Evolutionary conservation across 768 basidiomycete genomes (phyloP), one percentile per base, ranked within the genome.

Genomic region (Myochromella boudieri): DNA sequence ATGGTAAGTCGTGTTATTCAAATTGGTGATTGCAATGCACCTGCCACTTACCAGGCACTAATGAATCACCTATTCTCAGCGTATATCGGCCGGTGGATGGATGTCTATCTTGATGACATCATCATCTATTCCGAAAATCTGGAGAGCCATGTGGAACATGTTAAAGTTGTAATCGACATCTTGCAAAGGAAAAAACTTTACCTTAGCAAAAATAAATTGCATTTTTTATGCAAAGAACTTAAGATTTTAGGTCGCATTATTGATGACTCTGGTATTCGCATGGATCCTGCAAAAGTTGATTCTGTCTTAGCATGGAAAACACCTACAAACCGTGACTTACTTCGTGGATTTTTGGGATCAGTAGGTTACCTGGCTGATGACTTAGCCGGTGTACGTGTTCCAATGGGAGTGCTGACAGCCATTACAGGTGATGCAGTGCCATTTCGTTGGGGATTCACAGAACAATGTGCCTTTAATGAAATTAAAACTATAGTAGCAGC

Each of bases 221-320:
- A 49, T 29, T 17, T 59, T 25, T 53, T 72, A 0, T 54, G 51
- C 0, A 8, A 44, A 0, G 52, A 63, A 33, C 14, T 70, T 17
- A 64, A 67, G 17, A 27, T 70, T 4, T 48, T 75, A 0, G 72
- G 73, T 0, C 60, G 60, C 1, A 49, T 74, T 0, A 49, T 75
- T 6, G 60, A 66, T 20, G 49, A 63, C 1, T 4, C 58, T 0
- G 69, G 72, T 0, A 71, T 76, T 4, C 37, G 15, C 0, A 73
- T 74, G 69, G 68, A 75, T 22, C 70, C 68, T 0, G 46, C 63
- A n/a, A 76, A 75, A 32, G 70, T 76, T 0, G 64, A 74, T 41
- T 29, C 47, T 0, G 58, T 72, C 0, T 1, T 58, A 1, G 61
- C 63, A 2, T 64, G 63, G 63, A 61, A 62, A 27, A 52, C 50